phyloP scores from a whole-genome alignment of 202 grass and related monocot genomes.

The Carex arenaria region DNA sequence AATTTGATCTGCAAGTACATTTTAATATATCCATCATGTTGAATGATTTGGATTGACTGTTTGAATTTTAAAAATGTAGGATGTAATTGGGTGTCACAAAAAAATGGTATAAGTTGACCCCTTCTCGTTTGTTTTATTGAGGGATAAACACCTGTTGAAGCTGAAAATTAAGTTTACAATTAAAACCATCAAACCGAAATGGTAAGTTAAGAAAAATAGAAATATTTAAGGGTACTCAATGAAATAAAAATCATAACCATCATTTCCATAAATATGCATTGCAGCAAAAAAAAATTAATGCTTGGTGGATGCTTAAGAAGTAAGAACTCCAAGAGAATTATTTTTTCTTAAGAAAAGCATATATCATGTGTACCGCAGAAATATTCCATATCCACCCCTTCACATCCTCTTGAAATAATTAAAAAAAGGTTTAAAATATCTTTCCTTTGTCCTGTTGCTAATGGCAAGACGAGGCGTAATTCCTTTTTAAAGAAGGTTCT shows the following conservation, averaged over 20 bases:
- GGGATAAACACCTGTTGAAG: neutral
- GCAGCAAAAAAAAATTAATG: neutral
- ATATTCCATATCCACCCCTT: neutral
- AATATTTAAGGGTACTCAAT: neutral
- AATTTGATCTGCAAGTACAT: too few species aligned
- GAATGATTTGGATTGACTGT: too few species aligned
- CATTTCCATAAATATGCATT: neutral
- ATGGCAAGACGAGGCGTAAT: too few species aligned
- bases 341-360: neutral
- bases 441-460: neutral
- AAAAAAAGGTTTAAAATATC: neutral
- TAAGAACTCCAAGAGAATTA: neutral
- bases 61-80: too few species aligned
- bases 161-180: neutral
- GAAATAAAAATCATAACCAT: neutral
- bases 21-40: too few species aligned
- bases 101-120: too few species aligned
- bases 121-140: neutral
- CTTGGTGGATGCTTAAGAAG: neutral
- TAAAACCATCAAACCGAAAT: neutral
- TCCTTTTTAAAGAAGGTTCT: too few species aligned
- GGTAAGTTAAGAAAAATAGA: neutral
- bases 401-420: neutral
- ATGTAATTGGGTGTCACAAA: too few species aligned
- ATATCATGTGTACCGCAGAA: neutral